A percentile compares a stretch with the other conserved stretches of the same genome.
Conservation (phyloP, 2,329 filamentous ascomycete species). For the Hypomyces perniciosus region DNA sequence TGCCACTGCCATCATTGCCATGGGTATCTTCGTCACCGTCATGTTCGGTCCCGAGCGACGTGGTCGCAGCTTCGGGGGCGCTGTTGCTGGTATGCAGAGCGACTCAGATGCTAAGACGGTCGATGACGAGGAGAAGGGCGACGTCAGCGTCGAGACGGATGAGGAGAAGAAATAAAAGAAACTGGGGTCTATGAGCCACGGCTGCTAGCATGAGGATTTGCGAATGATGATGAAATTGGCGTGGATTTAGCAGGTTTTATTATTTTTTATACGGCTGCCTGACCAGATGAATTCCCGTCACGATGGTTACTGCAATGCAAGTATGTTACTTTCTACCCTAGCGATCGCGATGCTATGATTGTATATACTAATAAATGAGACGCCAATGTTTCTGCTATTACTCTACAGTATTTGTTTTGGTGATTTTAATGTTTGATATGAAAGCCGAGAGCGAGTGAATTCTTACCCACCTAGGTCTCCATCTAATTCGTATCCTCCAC, state of each 20-base stretch:
- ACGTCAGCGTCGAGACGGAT: not conserved
- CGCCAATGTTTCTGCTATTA: too few relatives aligned
- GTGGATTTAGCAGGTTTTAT: not conserved
- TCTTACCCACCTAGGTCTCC: too few relatives aligned
- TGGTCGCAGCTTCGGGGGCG: conserved; percentile 62
- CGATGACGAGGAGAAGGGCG: conserved; percentile 26
- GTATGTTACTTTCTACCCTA: too few relatives aligned
- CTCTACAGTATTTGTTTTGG: too few relatives aligned
- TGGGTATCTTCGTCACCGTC: conserved; percentile 62
- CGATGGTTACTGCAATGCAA: too few relatives aligned
- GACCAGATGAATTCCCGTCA: too few relatives aligned
- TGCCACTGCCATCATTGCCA: conserved; percentile 68
- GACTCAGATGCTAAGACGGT: conserved; percentile 19
- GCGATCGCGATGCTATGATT: too few relatives aligned
- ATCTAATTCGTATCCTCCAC: too few relatives aligned
- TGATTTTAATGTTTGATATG: too few relatives aligned
- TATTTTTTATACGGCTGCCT: too few relatives aligned
- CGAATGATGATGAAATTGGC: not conserved
- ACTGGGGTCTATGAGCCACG: not conserved
- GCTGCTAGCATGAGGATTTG: not conserved
- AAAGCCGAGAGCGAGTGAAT: too few relatives aligned
- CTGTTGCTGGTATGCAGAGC: conserved; percentile 33
- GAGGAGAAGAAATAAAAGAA: not conserved
- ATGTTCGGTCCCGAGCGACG: conserved; percentile 69
- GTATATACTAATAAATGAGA: too few relatives aligned